Evolutionary conservation across 345 rosid species (phyloP).

Genomic region (Raphanus sativus): DNA sequence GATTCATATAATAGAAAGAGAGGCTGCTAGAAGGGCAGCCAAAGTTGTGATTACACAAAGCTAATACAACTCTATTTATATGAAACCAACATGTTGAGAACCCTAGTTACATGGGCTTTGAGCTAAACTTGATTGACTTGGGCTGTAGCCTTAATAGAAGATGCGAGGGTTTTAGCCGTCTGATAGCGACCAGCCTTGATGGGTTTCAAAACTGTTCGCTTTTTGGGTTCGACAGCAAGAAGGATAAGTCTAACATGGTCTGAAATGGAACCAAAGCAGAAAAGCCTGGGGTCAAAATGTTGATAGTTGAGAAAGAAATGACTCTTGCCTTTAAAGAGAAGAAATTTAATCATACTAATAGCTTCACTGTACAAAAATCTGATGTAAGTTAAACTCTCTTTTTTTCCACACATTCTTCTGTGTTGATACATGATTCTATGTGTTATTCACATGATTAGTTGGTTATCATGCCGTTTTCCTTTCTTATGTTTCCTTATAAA

Average conservation of each 20-base stretch:
- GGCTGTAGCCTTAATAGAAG: too few species aligned
- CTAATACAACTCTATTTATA: too few species aligned
- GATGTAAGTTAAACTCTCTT: constrained; percentile 20
- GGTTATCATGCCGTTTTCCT: too few species aligned
- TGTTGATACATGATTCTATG: constrained; percentile 23
- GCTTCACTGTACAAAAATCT: constrained; percentile 38
- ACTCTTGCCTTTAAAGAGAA: constrained; percentile 20
- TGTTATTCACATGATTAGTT: constrained; percentile 8
- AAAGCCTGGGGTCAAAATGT: constrained; percentile 35
- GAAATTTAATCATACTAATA: constrained; percentile 25
- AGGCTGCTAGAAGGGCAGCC: too few species aligned
- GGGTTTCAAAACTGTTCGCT: constrained; percentile 84
- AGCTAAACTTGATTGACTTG: too few species aligned
- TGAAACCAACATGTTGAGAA: too few species aligned
- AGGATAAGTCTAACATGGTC: constrained; percentile 58
- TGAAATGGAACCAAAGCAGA: constrained; percentile 48
- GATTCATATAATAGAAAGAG: too few species aligned
- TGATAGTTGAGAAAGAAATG: constrained; percentile 30
- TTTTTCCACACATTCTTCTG: constrained; percentile 24
- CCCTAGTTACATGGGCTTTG: too few species aligned
- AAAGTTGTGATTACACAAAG: too few species aligned
- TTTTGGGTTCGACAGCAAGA: constrained; percentile 64
- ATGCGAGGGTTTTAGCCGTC: constrained; percentile 63
- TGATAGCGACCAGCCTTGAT: constrained; percentile 92
- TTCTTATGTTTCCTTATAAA: too few species aligned